Evolutionary conservation across 2,329 filamentous ascomycete species (phyloP).

Genomic region (Parascedosporium putredinis): DNA sequence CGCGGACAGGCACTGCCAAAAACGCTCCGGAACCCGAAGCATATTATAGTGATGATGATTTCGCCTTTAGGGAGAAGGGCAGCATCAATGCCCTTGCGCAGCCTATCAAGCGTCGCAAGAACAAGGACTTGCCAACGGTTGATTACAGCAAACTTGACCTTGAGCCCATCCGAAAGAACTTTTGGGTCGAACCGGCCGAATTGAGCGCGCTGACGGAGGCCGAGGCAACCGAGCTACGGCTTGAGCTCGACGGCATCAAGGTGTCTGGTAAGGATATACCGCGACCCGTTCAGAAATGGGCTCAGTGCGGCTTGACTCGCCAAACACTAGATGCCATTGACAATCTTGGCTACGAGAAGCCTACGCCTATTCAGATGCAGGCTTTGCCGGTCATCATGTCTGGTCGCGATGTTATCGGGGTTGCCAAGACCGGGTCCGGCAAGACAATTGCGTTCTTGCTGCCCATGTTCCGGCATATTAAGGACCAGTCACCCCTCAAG

Average conservation of each 20-base stretch:
- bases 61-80: slow-evolving; percentile 37
- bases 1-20: slow-evolving; percentile 24
- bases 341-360: slow-evolving; percentile 71
- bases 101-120: slow-evolving; percentile 66
- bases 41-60: slow-evolving; percentile 82
- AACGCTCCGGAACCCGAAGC: slow-evolving; percentile 64
- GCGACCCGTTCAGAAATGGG: slow-evolving; percentile 93
- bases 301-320: slow-evolving; percentile 81
- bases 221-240: slow-evolving; percentile 68
- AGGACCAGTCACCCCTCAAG: slow-evolving; percentile 75
- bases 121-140: slow-evolving; percentile 76
- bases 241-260: slow-evolving; percentile 92
- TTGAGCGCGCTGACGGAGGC: slow-evolving; percentile 73
- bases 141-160: slow-evolving; percentile 83
- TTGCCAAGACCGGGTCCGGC: slow-evolving; percentile 94
- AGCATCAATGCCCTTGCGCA: slow-evolving; percentile 37
- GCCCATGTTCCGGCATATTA: slow-evolving; percentile 97
- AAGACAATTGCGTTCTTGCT: slow-evolving; percentile 94
- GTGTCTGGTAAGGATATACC: slow-evolving; percentile 80
- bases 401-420: slow-evolving; percentile 86
- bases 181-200: slow-evolving; percentile 86
- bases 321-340: slow-evolving; percentile 81
- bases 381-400: slow-evolving; percentile 94
- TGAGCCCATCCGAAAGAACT: slow-evolving; percentile 80
- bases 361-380: slow-evolving; percentile 91